These are phyloP conservation scores for Cryptococcus sp. DNA, from an alignment of 1,284 basidiomycete species.

Conservation along the genomic window DNA sequence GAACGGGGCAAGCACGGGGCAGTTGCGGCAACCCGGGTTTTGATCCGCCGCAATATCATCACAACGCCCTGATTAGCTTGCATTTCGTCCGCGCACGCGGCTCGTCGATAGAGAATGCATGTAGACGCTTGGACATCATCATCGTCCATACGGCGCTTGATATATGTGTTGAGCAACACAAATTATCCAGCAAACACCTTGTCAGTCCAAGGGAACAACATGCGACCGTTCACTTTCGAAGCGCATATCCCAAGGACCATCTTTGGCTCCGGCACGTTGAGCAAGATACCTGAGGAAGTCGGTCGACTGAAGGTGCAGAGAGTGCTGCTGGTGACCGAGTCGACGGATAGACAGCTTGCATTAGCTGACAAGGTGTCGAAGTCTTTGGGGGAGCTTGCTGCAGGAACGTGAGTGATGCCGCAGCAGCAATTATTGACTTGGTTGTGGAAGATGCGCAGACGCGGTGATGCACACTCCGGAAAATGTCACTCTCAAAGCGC, in stretches of 20 bases:
- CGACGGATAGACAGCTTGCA: neutral
- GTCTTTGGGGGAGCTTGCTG: neutral
- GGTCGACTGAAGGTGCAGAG: neutral
- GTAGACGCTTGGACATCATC: too few species aligned
- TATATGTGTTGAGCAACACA: too few species aligned
- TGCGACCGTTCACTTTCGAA: neutral
- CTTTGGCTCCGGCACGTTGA: neutral
- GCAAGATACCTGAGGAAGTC: neutral
- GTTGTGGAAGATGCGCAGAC: neutral
- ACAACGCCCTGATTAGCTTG: too few species aligned
- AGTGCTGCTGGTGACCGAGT: neutral
- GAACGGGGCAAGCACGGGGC: too few species aligned
- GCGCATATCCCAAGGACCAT: neutral
- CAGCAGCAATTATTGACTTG: neutral
- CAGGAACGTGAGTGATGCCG: neutral
- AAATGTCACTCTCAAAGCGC: neutral
- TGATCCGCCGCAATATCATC: too few species aligned
- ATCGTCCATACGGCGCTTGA: too few species aligned
- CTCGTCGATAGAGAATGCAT: too few species aligned
- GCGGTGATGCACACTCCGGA: slow-evolving; percentile 1
- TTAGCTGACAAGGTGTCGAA: neutral
- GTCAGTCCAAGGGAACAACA: neutral
- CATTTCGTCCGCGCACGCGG: too few species aligned
- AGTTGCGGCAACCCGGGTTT: too few species aligned
- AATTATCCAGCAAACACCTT: too few species aligned